Evolutionary conservation across 768 basidiomycete genomes (phyloP), one percentile per base, ranked within the genome.

Genomic region (Boletus huronensis): DNA sequence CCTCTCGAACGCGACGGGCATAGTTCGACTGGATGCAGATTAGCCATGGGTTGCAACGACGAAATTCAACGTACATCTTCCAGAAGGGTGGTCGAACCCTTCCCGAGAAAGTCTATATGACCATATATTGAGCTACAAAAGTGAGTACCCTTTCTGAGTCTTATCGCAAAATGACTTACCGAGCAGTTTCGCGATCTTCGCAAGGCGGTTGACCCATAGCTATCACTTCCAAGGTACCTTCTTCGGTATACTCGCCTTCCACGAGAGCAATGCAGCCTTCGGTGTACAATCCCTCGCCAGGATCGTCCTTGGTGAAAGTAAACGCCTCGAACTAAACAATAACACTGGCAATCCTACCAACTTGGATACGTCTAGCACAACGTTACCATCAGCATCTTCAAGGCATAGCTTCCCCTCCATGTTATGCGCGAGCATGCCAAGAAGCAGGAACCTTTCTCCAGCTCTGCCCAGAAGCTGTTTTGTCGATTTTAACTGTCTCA

Each of bases 131-230:
- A 92, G 59, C 93, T 95, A 65, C 10, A 40, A 46, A 35, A 39
- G 53, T 64, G 49, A 70, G 43, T 34, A 44, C 4, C 5, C 16
- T 14, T 40, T 32, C 34, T n/a, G n/a, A 13, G 21, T 28, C 26
- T 35, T 17, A 9, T 35, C 47, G 10, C 32, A 21, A 38, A 21
- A 39, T 26, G 35, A 61, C 80, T 57, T 65, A 93, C 91, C 93
- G 79, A 16, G 96, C 86, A 2, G 82, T 84, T 55, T 87, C 86
- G 39, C 97, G 78, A 60, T 87, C 81, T 72, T 99, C 97, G 64
- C 94, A 96, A 11, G 97, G 97, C 2, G 97, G 97, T 71, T 98
- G 96, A 2, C 97, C 97, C 57, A 99, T 90, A 19, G 95, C 97
- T 58, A 93, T 83, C 6, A 98, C 92, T 59, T 88, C 81, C 47